phyloP scores from a whole-genome alignment of 257 asterid genomes.

The Fraxinus americana region DNA sequence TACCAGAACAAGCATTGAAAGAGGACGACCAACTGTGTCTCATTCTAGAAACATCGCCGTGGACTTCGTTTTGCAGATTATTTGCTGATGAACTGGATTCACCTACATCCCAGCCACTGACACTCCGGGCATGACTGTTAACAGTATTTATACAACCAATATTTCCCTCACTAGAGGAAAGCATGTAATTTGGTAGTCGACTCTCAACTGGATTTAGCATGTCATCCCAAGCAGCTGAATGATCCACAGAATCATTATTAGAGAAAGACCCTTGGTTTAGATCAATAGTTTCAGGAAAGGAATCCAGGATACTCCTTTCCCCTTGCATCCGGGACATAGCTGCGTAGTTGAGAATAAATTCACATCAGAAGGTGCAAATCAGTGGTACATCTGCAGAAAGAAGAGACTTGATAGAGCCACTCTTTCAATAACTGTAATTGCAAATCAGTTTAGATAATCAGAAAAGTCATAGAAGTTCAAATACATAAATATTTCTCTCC shows the following conservation, averaged over 20 bases:
- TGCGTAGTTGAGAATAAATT: slow-evolving; percentile 16
- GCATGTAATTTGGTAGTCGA: slow-evolving; percentile 48
- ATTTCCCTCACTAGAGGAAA: slow-evolving; percentile 41
- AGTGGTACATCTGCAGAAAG: slow-evolving; percentile 24
- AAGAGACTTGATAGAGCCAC: slow-evolving; percentile 15
- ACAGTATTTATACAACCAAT: slow-evolving; percentile 30
- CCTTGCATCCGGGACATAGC: slow-evolving; percentile 59
- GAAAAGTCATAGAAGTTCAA: neutral
- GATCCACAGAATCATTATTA: slow-evolving; percentile 52
- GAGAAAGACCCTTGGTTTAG: slow-evolving; percentile 75
- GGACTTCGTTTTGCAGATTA: slow-evolving; percentile 37
- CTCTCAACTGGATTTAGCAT: slow-evolving; percentile 61
- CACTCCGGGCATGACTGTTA: slow-evolving; percentile 36
- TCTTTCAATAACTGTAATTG: neutral
- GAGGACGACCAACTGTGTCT: slow-evolving; percentile 65
- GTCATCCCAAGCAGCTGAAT: slow-evolving; percentile 51
- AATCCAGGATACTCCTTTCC: slow-evolving; percentile 54
- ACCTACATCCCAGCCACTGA: slow-evolving; percentile 66
- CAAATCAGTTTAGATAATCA: slow-evolving; percentile 8
- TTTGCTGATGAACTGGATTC: slow-evolving; percentile 72
- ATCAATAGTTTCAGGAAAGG: slow-evolving; percentile 77
- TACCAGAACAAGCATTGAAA: slow-evolving; percentile 32
- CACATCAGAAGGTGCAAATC: slow-evolving; percentile 13
- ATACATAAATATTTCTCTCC: neutral
- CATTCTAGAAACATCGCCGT: slow-evolving; percentile 32